Percentiles rank a stretch among this genome's conserved stretches.
Evolutionary conservation across 2,329 filamentous ascomycete genomes (phyloP).

Genomic region (Colletotrichum sp.): DNA sequence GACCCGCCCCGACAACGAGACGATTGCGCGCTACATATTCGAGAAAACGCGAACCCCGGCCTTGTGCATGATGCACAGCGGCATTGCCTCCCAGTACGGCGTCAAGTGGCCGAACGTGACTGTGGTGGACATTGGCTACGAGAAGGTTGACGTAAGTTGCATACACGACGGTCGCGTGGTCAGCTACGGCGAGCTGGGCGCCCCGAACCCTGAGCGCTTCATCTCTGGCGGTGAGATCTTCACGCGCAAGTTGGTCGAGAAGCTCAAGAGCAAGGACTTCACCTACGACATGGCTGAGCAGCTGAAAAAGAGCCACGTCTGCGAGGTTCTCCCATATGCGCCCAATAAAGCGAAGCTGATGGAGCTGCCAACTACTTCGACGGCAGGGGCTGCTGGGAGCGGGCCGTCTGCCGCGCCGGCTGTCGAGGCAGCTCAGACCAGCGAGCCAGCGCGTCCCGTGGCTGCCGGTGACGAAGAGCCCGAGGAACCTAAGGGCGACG

Average conservation of each 20-base stretch:
- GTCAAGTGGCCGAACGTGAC: constrained; percentile 78
- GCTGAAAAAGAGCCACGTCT: constrained; percentile 69
- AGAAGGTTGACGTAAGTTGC: constrained; percentile 92
- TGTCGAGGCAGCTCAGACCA: constrained; percentile 38
- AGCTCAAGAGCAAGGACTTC: constrained; percentile 67
- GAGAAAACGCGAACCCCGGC: constrained; percentile 96
- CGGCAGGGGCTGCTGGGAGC: constrained; percentile 26
- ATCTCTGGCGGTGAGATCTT: constrained; percentile 87
- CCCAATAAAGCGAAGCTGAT: constrained; percentile 48
- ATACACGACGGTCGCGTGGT: constrained; percentile 80
- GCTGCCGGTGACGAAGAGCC: constrained; percentile 32
- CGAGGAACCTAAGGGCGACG: constrained; percentile 46
- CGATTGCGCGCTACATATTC: constrained; percentile 91
- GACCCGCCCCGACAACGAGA: constrained; percentile 86
- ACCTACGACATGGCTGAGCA: constrained; percentile 73
- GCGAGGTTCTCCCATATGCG: constrained; percentile 68
- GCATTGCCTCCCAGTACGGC: constrained; percentile 85
- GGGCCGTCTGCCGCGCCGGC: constrained; percentile 22
- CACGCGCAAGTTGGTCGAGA: constrained; percentile 72
- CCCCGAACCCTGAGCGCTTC: constrained; percentile 49
- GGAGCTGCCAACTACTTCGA: constrained; percentile 47
- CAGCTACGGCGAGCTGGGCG: constrained; percentile 69
- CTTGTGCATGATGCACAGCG: constrained; percentile 88
- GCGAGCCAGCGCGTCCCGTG: constrained; percentile 32
- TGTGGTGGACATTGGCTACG: constrained; percentile 87